A percentile compares a stretch with the other conserved stretches of the same genome.
These are phyloP conservation scores for Kodamaea fungicola DNA, from an alignment of 1,139 yeast species.

Conservation along the genomic window DNA sequence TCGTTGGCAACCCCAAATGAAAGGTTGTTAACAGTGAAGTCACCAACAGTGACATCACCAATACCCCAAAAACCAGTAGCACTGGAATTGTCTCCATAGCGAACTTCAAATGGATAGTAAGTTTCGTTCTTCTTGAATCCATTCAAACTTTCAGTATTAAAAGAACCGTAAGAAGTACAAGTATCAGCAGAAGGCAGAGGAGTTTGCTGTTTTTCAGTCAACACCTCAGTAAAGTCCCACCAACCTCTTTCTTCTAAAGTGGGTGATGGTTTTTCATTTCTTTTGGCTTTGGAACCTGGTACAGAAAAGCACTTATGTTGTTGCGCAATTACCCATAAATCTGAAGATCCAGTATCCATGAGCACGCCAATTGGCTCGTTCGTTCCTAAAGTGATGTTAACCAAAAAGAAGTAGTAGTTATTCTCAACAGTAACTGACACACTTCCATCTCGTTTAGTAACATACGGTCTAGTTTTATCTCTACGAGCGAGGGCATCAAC, in stretches of 20 bases:
- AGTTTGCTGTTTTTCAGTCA: slow-evolving; percentile 1
- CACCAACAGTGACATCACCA: slow-evolving; percentile 41
- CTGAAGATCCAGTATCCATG: slow-evolving; percentile 48
- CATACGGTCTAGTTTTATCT: slow-evolving; percentile 5
- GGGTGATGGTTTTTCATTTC: not conserved
- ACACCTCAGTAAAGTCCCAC: not conserved
- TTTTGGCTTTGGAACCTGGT: not conserved
- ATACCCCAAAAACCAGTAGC: slow-evolving; percentile 62
- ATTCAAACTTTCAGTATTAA: slow-evolving; percentile 30
- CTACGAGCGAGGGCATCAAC: slow-evolving; percentile 1
- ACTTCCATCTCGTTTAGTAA: slow-evolving; percentile 36
- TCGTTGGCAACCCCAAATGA: slow-evolving; percentile 50
- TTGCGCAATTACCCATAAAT: slow-evolving; percentile 36
- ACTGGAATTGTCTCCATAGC: slow-evolving; percentile 60
- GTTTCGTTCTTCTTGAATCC: slow-evolving; percentile 30
- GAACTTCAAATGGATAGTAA: slow-evolving; percentile 37
- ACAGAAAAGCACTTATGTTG: not conserved
- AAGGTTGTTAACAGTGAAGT: slow-evolving; percentile 37
- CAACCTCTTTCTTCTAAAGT: not conserved
- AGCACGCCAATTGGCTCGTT: slow-evolving; percentile 29
- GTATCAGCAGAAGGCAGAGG: slow-evolving; percentile 15
- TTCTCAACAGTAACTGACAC: slow-evolving; percentile 40
- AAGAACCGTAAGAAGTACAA: slow-evolving; percentile 41
- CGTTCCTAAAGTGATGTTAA: slow-evolving; percentile 37
- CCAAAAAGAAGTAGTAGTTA: slow-evolving; percentile 47